phyloP scores from a whole-genome alignment of 148 eudicot species.

The Chenopodium formosanum region DNA sequence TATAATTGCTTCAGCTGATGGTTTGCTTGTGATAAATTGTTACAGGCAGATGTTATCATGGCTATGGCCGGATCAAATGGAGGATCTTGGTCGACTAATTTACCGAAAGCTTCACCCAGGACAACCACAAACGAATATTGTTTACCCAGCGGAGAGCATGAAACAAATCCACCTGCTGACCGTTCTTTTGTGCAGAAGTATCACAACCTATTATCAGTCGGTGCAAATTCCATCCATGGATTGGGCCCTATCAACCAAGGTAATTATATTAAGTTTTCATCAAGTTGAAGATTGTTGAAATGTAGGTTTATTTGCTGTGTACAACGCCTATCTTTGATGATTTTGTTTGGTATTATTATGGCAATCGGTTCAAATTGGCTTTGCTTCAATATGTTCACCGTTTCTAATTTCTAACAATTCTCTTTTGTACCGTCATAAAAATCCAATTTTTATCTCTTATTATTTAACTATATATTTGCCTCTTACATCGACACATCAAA shows the following conservation, averaged over 20 bases:
- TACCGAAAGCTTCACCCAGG: slow-evolving; percentile 37
- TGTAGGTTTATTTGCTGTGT: not conserved
- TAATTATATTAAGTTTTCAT: not conserved
- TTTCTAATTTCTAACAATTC: not conserved
- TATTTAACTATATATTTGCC: no score
- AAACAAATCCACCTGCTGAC: slow-evolving; percentile 17
- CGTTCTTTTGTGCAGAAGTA: slow-evolving; percentile 13
- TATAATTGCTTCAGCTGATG: slow-evolving; percentile 14
- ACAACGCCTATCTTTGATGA: not conserved
- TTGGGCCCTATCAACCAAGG: slow-evolving; percentile 17
- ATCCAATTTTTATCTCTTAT: not conserved
- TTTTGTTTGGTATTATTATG: not conserved
- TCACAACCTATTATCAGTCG: not conserved
- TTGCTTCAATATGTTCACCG: not conserved
- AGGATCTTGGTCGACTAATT: slow-evolving; percentile 76
- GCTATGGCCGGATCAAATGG: slow-evolving; percentile 81
- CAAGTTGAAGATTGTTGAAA: not conserved
- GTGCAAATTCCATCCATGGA: slow-evolving; percentile 1
- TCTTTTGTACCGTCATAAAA: not conserved
- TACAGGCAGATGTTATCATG: slow-evolving; percentile 80
- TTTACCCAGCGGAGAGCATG: slow-evolving; percentile 33
- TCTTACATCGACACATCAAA: not conserved
- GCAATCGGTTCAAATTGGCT: not conserved
- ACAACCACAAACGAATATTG: slow-evolving; percentile 29
- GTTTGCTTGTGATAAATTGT: slow-evolving; percentile 2